Conservation (phyloP, 2,329 filamentous ascomycete species). For the Emericellopsis atlantica region DNA sequence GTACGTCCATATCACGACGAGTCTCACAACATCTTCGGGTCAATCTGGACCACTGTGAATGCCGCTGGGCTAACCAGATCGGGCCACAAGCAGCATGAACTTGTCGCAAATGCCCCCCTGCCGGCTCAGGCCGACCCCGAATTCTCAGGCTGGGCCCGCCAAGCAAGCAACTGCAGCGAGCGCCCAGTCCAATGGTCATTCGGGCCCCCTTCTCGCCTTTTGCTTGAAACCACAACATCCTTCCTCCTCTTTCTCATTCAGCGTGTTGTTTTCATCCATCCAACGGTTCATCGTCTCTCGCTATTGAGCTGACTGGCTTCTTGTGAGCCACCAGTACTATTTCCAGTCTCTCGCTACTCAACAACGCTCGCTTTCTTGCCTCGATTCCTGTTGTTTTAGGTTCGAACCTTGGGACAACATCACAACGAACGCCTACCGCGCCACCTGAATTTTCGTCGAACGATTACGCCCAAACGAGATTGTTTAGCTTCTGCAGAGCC, state of each 20-base stretch:
- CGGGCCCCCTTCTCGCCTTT: not conserved
- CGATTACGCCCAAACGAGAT: not conserved
- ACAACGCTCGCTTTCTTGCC: not conserved
- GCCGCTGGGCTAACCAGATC: not conserved
- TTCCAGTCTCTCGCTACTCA: slow-evolving; percentile 6
- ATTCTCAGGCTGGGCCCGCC: not conserved
- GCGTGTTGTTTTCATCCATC: slow-evolving; percentile 3
- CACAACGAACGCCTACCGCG: too few species aligned
- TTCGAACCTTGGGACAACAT: too few species aligned
- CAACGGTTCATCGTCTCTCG: too few species aligned
- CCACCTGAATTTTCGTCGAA: too few species aligned
- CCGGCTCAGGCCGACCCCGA: not conserved
- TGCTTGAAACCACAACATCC: slow-evolving; percentile 2
- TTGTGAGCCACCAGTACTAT: not conserved
- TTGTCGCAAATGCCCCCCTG: not conserved
- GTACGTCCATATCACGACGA: too few species aligned
- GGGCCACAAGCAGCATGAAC: not conserved
- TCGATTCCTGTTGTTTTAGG: too few species aligned
- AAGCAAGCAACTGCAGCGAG: too few species aligned
- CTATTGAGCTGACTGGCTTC: too few species aligned
- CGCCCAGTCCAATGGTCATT: not conserved
- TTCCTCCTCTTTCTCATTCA: slow-evolving; percentile 1
- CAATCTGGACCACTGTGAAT: slow-evolving; percentile 18
- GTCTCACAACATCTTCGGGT: slow-evolving; percentile 12
- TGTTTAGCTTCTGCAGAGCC: not conserved